Evolutionary conservation across 139 green algal species (phyloP).

Genomic region (Coelastrella sp.): DNA sequence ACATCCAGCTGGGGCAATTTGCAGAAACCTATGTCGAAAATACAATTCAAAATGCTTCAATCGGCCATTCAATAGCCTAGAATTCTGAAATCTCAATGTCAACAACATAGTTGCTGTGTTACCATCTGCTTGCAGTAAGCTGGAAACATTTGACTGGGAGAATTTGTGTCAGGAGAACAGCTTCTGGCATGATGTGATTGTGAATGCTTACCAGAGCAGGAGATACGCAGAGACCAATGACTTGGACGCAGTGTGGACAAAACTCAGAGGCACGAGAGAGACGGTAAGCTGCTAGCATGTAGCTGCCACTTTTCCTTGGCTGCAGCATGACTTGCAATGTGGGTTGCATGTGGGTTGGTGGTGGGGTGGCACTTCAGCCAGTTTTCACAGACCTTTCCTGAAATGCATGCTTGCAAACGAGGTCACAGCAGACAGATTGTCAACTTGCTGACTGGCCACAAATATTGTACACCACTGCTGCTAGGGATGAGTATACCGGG

Average conservation of each 20-base stretch:
- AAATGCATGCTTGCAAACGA: too few species aligned
- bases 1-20: too few species aligned
- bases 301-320: neutral
- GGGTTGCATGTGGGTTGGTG: neutral
- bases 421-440: too few species aligned
- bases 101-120: too few species aligned
- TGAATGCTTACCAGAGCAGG: slow-evolving; percentile 57
- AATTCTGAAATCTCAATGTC: neutral
- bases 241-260: slow-evolving; percentile 65
- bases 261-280: slow-evolving; percentile 57
- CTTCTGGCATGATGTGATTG: slow-evolving; percentile 77
- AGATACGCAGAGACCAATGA: slow-evolving; percentile 59
- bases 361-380: neutral
- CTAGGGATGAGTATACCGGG: too few species aligned
- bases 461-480: too few species aligned
- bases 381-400: too few species aligned
- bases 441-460: too few species aligned
- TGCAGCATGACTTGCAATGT: neutral
- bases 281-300: neutral
- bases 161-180: slow-evolving; percentile 77
- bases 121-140: neutral
- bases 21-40: too few species aligned
- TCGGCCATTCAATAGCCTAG: neutral
- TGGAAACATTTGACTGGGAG: slow-evolving; percentile 58
- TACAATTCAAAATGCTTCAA: neutral